phyloP scores from a whole-genome alignment of 768 basidiomycete species.

The Termitomyces sp. region DNA sequence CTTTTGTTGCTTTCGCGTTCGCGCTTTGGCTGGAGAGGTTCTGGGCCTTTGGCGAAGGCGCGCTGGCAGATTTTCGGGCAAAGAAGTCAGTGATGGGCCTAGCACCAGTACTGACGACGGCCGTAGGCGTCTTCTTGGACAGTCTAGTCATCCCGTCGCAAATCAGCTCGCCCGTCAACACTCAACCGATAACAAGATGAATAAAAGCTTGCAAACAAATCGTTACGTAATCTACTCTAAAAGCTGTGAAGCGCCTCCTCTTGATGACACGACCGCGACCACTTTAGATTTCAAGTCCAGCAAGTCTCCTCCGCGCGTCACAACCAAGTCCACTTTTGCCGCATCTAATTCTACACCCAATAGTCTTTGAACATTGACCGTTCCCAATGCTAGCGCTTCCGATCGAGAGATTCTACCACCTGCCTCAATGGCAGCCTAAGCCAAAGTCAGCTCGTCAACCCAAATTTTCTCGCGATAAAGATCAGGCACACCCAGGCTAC shows the following conservation, averaged over 20 bases:
- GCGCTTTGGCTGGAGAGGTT: slow-evolving; percentile 9
- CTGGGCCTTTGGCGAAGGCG: slow-evolving; percentile 8
- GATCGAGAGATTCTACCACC: slow-evolving; percentile 33
- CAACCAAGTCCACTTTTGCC: slow-evolving; percentile 50
- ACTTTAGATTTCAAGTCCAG: slow-evolving; percentile 43
- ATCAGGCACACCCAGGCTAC: slow-evolving; percentile 65
- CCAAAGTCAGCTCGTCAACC: neutral
- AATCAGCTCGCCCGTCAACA: slow-evolving; percentile 9
- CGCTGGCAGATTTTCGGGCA: slow-evolving; percentile 20
- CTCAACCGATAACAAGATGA: neutral
- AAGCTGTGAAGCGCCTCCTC: slow-evolving; percentile 6
- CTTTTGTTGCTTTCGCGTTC: neutral
- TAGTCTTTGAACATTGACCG: slow-evolving; percentile 37
- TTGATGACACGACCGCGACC: slow-evolving; percentile 47
- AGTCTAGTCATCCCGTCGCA: slow-evolving; percentile 23
- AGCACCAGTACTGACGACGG: slow-evolving; percentile 11
- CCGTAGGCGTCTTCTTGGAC: slow-evolving; percentile 20
- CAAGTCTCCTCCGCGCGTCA: slow-evolving; percentile 45
- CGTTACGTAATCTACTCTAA: slow-evolving; percentile 1
- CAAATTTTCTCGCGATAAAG: neutral
- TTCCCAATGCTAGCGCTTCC: slow-evolving; percentile 41
- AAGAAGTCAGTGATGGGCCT: slow-evolving; percentile 45
- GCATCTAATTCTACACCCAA: slow-evolving; percentile 29
- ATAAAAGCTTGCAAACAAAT: slow-evolving; percentile 1
- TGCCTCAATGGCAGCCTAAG: slow-evolving; percentile 39